Evolutionary conservation across 1,284 basidiomycete genomes (phyloP).

Genomic region (Earliella scabrosa): DNA sequence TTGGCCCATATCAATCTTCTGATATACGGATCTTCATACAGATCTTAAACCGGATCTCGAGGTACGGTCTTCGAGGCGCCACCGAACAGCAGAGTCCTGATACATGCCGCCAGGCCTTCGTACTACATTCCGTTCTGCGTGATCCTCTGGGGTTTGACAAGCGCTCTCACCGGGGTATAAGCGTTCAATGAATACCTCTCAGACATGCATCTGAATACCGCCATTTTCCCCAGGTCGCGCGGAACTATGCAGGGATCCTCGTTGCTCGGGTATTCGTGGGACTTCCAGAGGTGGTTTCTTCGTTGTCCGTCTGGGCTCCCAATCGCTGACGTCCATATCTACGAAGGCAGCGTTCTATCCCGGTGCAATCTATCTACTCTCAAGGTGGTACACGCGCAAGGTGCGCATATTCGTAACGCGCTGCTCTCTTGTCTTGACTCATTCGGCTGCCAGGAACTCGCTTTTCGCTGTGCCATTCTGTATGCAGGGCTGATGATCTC

Average conservation of each 20-base stretch:
- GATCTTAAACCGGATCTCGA: constrained; percentile 56
- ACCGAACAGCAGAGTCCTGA: neutral
- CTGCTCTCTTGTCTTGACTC: neutral
- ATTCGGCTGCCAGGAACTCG: constrained; percentile 53
- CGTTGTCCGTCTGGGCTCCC: neutral
- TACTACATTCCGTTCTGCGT: constrained; percentile 65
- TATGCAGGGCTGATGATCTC: constrained; percentile 73
- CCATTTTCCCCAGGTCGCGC: constrained; percentile 47
- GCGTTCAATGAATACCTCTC: neutral
- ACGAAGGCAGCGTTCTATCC: constrained; percentile 64
- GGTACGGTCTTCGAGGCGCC: constrained; percentile 34
- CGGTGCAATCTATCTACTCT: constrained; percentile 62
- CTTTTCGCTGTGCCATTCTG: constrained; percentile 71
- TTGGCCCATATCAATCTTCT: no score
- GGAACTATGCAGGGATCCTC: constrained; percentile 59
- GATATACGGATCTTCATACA: no score
- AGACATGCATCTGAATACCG: neutral
- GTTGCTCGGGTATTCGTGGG: constrained; percentile 65
- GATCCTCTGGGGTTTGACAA: constrained; percentile 66
- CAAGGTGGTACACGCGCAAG: constrained; percentile 70
- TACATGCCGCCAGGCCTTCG: constrained; percentile 49
- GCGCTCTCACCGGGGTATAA: constrained; percentile 59
- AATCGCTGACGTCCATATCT: neutral
- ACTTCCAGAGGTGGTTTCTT: constrained; percentile 52
- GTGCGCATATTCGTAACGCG: constrained; percentile 22